These are phyloP conservation scores for Spencermartinsiella ligniputridi DNA, from an alignment of 1,139 yeast species.

Conservation along the genomic window DNA sequence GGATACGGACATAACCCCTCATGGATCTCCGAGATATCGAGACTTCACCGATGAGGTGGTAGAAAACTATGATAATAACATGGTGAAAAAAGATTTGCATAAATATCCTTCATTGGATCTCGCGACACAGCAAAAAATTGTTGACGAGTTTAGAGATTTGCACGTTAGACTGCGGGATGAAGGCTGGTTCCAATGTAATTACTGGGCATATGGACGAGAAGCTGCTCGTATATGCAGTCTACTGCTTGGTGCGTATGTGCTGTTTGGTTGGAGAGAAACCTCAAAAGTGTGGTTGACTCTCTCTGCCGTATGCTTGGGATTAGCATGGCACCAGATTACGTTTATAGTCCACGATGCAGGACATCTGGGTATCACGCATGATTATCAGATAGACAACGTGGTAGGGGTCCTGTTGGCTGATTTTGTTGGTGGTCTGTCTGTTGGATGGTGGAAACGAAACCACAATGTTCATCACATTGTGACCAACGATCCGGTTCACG, in stretches of 20 bases:
- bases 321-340: constrained; percentile 87
- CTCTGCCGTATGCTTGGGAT: constrained; percentile 65
- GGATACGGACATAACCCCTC: constrained; percentile 24
- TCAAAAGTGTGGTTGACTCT: constrained; percentile 38
- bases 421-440: constrained; percentile 78
- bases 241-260: constrained; percentile 47
- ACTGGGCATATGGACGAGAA: constrained; percentile 67
- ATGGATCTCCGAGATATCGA: constrained; percentile 2
- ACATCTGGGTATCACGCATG: constrained; percentile 76
- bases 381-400: constrained; percentile 71
- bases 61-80: constrained; percentile 52
- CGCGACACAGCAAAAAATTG: constrained; percentile 55
- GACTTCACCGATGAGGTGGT: constrained; percentile 44
- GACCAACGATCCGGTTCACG: constrained; percentile 88
- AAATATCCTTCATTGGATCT: constrained; percentile 62
- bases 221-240: constrained; percentile 54
- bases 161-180: constrained; percentile 52
- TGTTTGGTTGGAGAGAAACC: constrained; percentile 33
- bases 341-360: constrained; percentile 91
- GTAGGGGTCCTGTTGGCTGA: constrained; percentile 73
- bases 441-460: constrained; percentile 94
- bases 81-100: constrained; percentile 51
- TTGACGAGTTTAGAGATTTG: constrained; percentile 55
- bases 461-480: constrained; percentile 87
- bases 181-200: constrained; percentile 68